These are phyloP conservation scores for Taphrina pruni DNA, from an alignment of 1,139 yeast species.

Conservation along the genomic window DNA sequence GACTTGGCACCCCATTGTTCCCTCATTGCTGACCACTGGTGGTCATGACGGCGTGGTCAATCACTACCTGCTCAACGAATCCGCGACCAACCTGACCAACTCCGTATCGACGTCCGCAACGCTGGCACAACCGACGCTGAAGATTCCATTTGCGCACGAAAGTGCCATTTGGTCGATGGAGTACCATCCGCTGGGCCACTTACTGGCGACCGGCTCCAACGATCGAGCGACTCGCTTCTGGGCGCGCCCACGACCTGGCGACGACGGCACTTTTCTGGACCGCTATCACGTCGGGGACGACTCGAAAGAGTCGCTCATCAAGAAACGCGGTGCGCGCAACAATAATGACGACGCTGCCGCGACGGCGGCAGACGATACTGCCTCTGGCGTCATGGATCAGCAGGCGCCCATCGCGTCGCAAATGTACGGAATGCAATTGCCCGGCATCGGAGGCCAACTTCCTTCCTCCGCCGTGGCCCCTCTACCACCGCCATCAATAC, in stretches of 20 bases:
- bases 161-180: conserved; percentile 88
- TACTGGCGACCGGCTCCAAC: conserved; percentile 88
- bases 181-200: conserved; percentile 92
- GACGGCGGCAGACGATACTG: conserved; percentile 23
- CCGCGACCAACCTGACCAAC: conserved; percentile 42
- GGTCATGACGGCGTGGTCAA: conserved; percentile 86
- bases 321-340: conserved; percentile 11
- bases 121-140: conserved; percentile 50
- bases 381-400: conserved; percentile 33
- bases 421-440: conserved; percentile 14
- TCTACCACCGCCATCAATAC: background rate
- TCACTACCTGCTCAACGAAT: conserved; percentile 70
- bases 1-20: conserved; percentile 91
- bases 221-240: conserved; percentile 94
- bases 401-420: conserved; percentile 25
- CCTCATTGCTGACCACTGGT: conserved; percentile 80
- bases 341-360: conserved; percentile 36
- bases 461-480: conserved; percentile 16
- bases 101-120: conserved; percentile 41
- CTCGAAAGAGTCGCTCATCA: conserved; percentile 35
- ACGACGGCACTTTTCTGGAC: conserved; percentile 80
- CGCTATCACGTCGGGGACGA: conserved; percentile 60
- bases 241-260: conserved; percentile 92
- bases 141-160: conserved; percentile 90
- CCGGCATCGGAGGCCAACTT: conserved; percentile 29